Conservation (phyloP, 495 filamentous ascomycete genomes). For the Chaetomium fimeti region DNA sequence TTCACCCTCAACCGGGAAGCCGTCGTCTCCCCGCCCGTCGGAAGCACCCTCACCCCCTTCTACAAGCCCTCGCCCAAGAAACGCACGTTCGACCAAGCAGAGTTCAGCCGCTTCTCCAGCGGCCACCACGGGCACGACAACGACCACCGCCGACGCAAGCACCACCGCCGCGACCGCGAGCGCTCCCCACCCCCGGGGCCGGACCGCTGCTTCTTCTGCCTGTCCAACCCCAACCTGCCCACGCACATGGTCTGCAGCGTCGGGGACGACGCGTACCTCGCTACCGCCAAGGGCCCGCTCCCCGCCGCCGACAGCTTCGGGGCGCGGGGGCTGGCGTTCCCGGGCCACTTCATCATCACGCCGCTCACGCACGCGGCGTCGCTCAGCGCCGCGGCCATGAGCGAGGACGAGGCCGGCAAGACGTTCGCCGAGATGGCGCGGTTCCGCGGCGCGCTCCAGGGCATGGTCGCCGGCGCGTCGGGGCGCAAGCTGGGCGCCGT, state of each 20-base stretch:
- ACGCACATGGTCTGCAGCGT: slow-evolving; percentile 88
- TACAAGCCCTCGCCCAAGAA: slow-evolving; percentile 46
- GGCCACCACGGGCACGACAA: slow-evolving; percentile 50
- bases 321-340: slow-evolving; percentile 61
- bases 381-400: slow-evolving; percentile 53
- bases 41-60: slow-evolving; percentile 72
- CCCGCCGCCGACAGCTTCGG: slow-evolving; percentile 64
- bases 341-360: slow-evolving; percentile 86
- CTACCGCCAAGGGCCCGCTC: slow-evolving; percentile 88
- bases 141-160: slow-evolving; percentile 56
- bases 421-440: slow-evolving; percentile 76
- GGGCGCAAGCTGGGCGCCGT: slow-evolving; percentile 68
- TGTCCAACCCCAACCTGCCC: slow-evolving; percentile 76
- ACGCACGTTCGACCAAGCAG: slow-evolving; percentile 57
- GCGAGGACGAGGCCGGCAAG: slow-evolving; percentile 48
- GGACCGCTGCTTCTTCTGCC: slow-evolving; percentile 88
- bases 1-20: slow-evolving; percentile 70
- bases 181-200: slow-evolving; percentile 63
- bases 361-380: slow-evolving; percentile 66
- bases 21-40: slow-evolving; percentile 56
- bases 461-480: slow-evolving; percentile 59
- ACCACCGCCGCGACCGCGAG: slow-evolving; percentile 35
- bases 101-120: slow-evolving; percentile 67
- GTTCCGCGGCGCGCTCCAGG: slow-evolving; percentile 69
- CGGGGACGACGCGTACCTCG: slow-evolving; percentile 79